Evolutionary conservation across 441 rosid genomes (phyloP), one percentile per base, ranked within the genome.

Genomic region (Biscutella auriculata): DNA sequence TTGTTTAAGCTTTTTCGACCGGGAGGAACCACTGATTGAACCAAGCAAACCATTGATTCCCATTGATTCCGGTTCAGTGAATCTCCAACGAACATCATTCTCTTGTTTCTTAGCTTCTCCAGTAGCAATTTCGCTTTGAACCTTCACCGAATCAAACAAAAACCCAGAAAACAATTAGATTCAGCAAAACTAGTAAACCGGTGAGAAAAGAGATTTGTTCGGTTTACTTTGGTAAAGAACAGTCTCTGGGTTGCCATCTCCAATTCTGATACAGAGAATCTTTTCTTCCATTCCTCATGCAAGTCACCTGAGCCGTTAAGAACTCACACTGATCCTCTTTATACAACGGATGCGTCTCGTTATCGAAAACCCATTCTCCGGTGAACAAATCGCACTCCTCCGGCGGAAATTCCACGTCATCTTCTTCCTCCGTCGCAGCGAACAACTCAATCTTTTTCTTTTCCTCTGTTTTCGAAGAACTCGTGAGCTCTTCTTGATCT

Each of bases 61-160:
- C 98, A 91, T 42, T 91, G 98, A 52, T 91, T 91, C 59, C 93
- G 72, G 62, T 91, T 88, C 53, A 91, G 30, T 0, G 98, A 91
- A 65, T 91, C 98, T 33, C 98, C 98, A 39, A 91, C 96, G 49
- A 88, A 91, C 98, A 91, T 88, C n/a, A 91, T 78, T 71, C 98
- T 81, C 79, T 84, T 91, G 77, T 88, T 85, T 73, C 85, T 88
- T 26, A 88, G 83, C 60, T 82, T 91, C 65, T 85, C 78, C n/a
- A 88, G 72, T 49, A 91, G 57, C 66, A 84, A 44, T 55, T 73
- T 83, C 40, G 88, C 82, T 41, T 84, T 85, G 65, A 78, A 91
- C 82, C 97, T 91, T 67, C 15, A 33, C 5, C 36, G 9, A 43
- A 29, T 15, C 49, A 42, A 51, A 50, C 27, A 53, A 1, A 48